Evolutionary conservation across 2,329 filamentous ascomycete genomes (phyloP), one percentile per base, ranked within the genome.

Genomic region (Monosporascus sp.): DNA sequence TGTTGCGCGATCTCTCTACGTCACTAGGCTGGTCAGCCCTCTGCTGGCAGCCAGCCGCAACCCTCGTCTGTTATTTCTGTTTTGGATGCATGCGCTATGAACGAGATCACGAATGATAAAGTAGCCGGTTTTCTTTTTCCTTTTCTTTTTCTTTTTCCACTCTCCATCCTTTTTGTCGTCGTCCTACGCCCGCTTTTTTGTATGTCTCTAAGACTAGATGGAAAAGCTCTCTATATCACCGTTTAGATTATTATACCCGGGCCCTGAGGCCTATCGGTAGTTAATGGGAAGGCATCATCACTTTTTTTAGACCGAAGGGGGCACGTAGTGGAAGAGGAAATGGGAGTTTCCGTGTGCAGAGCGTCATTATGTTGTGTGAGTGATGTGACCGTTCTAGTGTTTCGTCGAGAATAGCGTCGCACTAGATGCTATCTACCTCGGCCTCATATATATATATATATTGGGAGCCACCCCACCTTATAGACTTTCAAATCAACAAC

Each of bases 271-370:
- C 19, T 19, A 43, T 43, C 22, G 40, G 40, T 43, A 43, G 17
- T 43, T 43, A 43, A 43, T 43, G 20, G 22, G 40, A 14, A 16
- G 40, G 40, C 17, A 16, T 22, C 40, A 5, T 34, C 31, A 34
- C 31, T 11, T 14, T 34, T 34, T 14, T 27, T 9, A 34, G 11
- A 34, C 9, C 9, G 3, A 14, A 34, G 9, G 31, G 31, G 31
- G 11, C 31, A 34, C 31, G 65, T 43, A 76, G 72, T 57, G 69
- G 69, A 34, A 34, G 31, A 14, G 31, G 31, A 34, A 14, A 34
- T 34, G 11, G 14, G 31, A 34, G 31, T 11, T 14, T 34, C 31
- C 27, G 9, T 34, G 11, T 34, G 11, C 14, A 5, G 14, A 5
- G 31, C 14, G 31, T 11, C 31, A 31, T 31, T 14, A 8, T 11